These are phyloP conservation scores for Neocallimastix lanati DNA, from an alignment of 192 early-diverging fungal species.

Conservation along the genomic window DNA sequence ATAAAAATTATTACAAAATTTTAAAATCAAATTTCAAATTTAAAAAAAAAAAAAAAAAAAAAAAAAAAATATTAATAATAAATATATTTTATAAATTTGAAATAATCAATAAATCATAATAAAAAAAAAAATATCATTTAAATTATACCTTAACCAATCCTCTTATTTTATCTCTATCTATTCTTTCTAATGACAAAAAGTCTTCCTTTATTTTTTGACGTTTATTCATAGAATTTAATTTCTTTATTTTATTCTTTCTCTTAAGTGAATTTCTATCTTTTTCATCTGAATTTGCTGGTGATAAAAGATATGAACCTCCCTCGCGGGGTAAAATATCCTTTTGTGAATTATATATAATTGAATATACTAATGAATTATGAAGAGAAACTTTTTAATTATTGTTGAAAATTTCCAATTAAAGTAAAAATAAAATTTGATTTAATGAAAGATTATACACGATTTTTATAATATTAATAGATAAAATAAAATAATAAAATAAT, in stretches of 20 bases:
- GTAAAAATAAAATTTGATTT: no score
- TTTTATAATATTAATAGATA: no score
- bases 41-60: no score
- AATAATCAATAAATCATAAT: no score
- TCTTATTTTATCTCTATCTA: neutral
- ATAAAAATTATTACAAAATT: no score
- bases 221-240: neutral
- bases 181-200: neutral
- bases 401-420: no score
- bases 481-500: no score
- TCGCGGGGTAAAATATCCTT: neutral
- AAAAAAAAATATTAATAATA: no score
- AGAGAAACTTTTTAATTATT: neutral
- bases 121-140: no score
- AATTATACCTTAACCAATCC: neutral
- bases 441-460: no score
- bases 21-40: no score
- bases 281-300: neutral
- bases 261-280: neutral
- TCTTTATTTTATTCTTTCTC: neutral
- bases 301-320: neutral
- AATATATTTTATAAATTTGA: no score
- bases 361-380: neutral
- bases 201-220: neutral
- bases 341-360: neutral